These are phyloP conservation scores for Pleurotus ostreatus DNA, from an alignment of 768 basidiomycete genomes.

Conservation along the genomic window DNA sequence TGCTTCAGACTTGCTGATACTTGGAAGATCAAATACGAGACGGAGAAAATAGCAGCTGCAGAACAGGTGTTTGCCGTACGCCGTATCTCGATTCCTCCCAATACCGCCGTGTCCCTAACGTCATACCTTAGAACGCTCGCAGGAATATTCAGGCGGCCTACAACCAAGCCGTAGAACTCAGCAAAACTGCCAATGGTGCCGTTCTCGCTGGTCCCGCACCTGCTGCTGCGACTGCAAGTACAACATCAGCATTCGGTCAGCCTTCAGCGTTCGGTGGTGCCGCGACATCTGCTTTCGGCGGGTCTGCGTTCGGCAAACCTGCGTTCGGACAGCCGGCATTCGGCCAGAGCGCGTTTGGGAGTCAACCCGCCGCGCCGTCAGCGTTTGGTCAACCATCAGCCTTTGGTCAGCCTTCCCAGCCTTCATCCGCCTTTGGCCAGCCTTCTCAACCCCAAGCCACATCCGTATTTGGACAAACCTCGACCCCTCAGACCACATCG, in stretches of 20 bases:
- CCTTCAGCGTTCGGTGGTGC: constrained; percentile 20
- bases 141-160: constrained; percentile 45
- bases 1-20: no score
- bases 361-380: constrained; percentile 25
- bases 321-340: constrained; percentile 28
- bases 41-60: constrained; percentile 48
- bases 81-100: neutral
- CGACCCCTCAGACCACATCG: constrained; percentile 16
- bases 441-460: neutral
- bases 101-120: neutral
- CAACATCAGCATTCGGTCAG: constrained; percentile 26
- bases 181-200: constrained; percentile 16
- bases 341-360: constrained; percentile 28
- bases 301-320: constrained; percentile 35
- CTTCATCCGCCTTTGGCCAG: neutral
- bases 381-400: constrained; percentile 22
- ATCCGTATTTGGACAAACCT: constrained; percentile 26
- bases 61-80: constrained; percentile 41
- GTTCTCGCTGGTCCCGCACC: constrained; percentile 11
- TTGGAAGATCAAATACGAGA: constrained; percentile 53
- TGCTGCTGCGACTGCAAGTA: constrained; percentile 15
- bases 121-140: constrained; percentile 37
- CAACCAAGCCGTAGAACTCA: constrained; percentile 48
- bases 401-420: constrained; percentile 1
- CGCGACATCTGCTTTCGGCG: constrained; percentile 22